These are phyloP conservation scores for Solanum sejunctum DNA, from an alignment of 257 asterid species.

Conservation along the genomic window DNA sequence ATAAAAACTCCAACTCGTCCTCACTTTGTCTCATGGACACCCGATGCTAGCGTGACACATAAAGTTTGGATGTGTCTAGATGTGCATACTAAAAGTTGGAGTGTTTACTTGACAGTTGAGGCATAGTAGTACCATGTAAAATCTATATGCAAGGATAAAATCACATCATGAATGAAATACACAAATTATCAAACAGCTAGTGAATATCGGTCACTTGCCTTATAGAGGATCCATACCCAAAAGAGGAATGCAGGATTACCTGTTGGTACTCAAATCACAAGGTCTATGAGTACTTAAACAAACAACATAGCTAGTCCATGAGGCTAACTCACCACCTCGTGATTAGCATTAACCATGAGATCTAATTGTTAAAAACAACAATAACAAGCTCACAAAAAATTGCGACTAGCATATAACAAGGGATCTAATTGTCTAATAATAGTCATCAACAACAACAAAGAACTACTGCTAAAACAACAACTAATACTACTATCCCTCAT, in stretches of 20 bases:
- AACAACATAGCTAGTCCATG: not conserved
- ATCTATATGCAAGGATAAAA: not conserved
- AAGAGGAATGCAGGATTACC: not conserved
- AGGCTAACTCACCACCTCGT: not conserved
- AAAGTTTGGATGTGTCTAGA: not conserved
- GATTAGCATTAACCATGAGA: not conserved
- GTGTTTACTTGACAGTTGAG: not conserved
- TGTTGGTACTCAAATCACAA: not conserved
- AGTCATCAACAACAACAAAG: not conserved
- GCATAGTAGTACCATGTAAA: not conserved
- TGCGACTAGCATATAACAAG: not conserved
- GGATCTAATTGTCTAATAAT: not conserved
- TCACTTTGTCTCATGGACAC: not conserved
- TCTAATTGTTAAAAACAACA: not conserved
- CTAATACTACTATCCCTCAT: not conserved
- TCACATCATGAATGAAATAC: not conserved
- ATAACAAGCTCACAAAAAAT: not conserved
- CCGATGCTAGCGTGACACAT: rapidly evolving
- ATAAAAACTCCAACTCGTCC: not conserved
- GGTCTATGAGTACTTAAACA: not conserved
- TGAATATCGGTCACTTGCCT: not conserved
- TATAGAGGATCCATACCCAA: not conserved
- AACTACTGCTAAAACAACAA: not conserved
- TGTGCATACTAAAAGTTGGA: not conserved
- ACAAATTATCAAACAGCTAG: not conserved